phyloP scores from a whole-genome alignment of 1,139 yeast species.

The Saccharomyces pastorianus region DNA sequence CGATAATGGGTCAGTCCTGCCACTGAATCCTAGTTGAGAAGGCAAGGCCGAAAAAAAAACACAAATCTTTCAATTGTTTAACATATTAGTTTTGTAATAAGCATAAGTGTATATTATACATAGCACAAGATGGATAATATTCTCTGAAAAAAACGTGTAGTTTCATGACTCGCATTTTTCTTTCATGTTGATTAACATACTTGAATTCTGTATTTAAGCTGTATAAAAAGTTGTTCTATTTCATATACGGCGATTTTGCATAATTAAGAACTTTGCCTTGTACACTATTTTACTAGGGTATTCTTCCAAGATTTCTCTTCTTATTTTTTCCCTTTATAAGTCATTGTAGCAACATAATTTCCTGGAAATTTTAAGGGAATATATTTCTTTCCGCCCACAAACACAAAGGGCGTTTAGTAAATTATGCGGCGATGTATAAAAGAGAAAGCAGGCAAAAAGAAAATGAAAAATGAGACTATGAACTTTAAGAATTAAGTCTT shows the following conservation, averaged over 20 bases:
- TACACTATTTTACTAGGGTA: too few relatives aligned
- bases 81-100: neutral
- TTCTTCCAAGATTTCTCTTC: too few relatives aligned
- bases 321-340: too few relatives aligned
- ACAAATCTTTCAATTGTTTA: neutral
- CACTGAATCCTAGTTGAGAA: constrained; percentile 33
- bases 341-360: too few relatives aligned
- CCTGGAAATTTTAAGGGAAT: too few relatives aligned
- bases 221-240: neutral
- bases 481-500: neutral
- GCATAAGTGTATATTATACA: constrained; percentile 4
- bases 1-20: constrained; percentile 26
- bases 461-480: neutral
- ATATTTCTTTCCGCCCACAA: too few relatives aligned
- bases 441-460: neutral
- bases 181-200: neutral
- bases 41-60: neutral
- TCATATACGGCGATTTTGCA: too few relatives aligned
- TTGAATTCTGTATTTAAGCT: neutral
- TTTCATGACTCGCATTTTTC: neutral
- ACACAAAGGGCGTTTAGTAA: neutral
- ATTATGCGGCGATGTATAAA: neutral
- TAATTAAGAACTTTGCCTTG: too few relatives aligned
- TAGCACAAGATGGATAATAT: constrained; percentile 1
- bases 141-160: neutral